A percentile compares a stretch with the other conserved stretches of the same genome.
Conservation (phyloP, 1,284 basidiomycete genomes). For the Cystobasidium pallidum region DNA sequence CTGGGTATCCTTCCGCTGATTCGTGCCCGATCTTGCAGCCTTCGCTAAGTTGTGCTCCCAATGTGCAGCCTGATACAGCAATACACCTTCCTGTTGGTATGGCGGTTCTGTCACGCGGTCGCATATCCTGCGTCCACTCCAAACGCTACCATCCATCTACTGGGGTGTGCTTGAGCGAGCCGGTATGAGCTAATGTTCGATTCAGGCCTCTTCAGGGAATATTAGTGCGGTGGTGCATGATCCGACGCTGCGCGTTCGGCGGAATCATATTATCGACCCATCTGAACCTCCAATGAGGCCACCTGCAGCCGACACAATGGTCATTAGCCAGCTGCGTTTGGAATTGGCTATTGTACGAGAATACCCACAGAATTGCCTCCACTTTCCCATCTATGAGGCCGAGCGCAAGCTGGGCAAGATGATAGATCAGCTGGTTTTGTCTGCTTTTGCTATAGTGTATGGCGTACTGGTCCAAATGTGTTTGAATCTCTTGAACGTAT, state of each 20-base stretch:
- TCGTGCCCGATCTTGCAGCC: too few species aligned
- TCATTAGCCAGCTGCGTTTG: neutral
- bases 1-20: too few species aligned
- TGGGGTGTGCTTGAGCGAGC: too few species aligned
- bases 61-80: too few species aligned
- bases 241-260: constrained; percentile 16
- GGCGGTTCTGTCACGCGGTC: too few species aligned
- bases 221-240: constrained; percentile 34
- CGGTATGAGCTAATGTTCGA: too few species aligned
- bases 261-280: constrained; percentile 22
- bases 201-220: neutral
- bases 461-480: constrained; percentile 60
- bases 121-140: too few species aligned
- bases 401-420: constrained; percentile 20
- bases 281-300: constrained; percentile 38
- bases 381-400: constrained; percentile 37
- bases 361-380: constrained; percentile 35
- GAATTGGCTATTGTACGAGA: neutral
- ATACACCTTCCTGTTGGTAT: too few species aligned
- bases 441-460: neutral
- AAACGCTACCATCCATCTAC: too few species aligned
- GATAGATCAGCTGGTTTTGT: neutral
- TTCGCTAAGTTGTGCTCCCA: too few species aligned
- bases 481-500: constrained; percentile 60
- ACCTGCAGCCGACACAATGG: constrained; percentile 1